Evolutionary conservation across 2,329 filamentous ascomycete species (phyloP).

Genomic region (Furcasterigmium sp.): DNA sequence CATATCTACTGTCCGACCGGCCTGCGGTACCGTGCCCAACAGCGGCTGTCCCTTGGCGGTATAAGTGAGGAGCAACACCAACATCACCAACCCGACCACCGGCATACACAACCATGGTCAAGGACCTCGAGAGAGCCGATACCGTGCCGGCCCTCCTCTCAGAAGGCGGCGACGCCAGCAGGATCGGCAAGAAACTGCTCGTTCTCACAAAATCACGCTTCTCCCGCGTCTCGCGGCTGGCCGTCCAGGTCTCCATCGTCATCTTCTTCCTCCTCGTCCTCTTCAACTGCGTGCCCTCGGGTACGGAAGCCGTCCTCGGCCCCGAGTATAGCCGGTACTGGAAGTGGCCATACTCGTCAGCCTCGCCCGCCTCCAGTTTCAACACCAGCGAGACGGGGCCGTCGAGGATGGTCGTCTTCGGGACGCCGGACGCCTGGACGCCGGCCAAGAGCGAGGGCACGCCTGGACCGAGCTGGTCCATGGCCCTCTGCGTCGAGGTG

Average conservation of each 20-base stretch:
- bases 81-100: too few species aligned
- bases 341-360: background rate
- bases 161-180: background rate
- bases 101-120: background rate
- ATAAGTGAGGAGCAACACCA: too few species aligned
- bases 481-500: constrained; percentile 43
- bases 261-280: constrained; percentile 21
- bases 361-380: constrained; percentile 11
- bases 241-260: constrained; percentile 19
- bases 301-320: constrained; percentile 7
- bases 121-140: background rate
- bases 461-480: constrained; percentile 35
- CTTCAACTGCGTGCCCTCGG: constrained; percentile 16
- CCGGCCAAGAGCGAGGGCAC: constrained; percentile 16
- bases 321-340: constrained; percentile 1
- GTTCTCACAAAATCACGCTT: constrained; percentile 35
- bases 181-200: constrained; percentile 19
- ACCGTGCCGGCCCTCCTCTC: background rate
- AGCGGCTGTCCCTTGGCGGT: too few species aligned
- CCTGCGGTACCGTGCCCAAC: too few species aligned
- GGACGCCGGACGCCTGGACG: constrained; percentile 38
- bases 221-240: constrained; percentile 26
- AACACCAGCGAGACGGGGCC: constrained; percentile 19
- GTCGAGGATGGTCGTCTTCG: constrained; percentile 47
- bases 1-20: too few species aligned